phyloP scores from a whole-genome alignment of 2,329 filamentous ascomycete species.

The Setomelanomma holmii region DNA sequence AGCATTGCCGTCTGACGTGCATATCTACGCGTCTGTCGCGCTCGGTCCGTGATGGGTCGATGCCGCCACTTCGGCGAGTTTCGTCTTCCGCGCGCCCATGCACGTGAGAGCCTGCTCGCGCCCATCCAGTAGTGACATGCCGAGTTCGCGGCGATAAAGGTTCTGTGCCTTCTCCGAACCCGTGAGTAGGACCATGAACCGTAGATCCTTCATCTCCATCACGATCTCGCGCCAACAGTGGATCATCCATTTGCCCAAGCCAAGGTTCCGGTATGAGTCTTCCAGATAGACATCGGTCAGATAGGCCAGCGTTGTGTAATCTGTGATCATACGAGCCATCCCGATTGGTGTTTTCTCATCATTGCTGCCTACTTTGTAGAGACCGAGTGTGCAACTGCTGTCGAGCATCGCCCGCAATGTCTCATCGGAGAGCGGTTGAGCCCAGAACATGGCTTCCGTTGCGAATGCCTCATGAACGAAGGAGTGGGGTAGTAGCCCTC shows the following conservation, averaged over 20 bases:
- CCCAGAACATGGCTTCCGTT: slow-evolving; percentile 41
- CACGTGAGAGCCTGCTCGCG: slow-evolving; percentile 26
- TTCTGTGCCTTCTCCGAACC: slow-evolving; percentile 30
- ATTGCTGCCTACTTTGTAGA: slow-evolving; percentile 25
- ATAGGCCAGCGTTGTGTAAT: slow-evolving; percentile 72
- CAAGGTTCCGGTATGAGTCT: slow-evolving; percentile 65
- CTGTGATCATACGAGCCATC: slow-evolving; percentile 70
- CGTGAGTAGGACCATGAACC: slow-evolving; percentile 47
- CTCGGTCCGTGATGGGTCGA: slow-evolving; percentile 5
- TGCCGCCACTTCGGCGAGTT: slow-evolving; percentile 20
- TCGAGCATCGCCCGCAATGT: slow-evolving; percentile 34
- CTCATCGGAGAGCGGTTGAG: slow-evolving; percentile 28
- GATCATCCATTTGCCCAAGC: slow-evolving; percentile 72
- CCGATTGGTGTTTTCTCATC: slow-evolving; percentile 57
- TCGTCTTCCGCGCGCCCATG: slow-evolving; percentile 34
- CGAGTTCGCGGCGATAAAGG: slow-evolving; percentile 37
- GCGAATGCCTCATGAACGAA: slow-evolving; percentile 42
- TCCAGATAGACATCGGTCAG: slow-evolving; percentile 73
- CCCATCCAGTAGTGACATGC: slow-evolving; percentile 32
- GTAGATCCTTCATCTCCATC: slow-evolving; percentile 65
- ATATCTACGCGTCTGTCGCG: slow-evolving; percentile 9
- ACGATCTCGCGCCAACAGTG: slow-evolving; percentile 65
- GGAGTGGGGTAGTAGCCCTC: slow-evolving; percentile 30
- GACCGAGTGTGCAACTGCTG: slow-evolving; percentile 42
- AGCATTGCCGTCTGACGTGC: slow-evolving; percentile 15